Base-by-base conservation (phyloP, 2,329 filamentous ascomycete genomes). In the Scytalidium lignicola region DNA sequence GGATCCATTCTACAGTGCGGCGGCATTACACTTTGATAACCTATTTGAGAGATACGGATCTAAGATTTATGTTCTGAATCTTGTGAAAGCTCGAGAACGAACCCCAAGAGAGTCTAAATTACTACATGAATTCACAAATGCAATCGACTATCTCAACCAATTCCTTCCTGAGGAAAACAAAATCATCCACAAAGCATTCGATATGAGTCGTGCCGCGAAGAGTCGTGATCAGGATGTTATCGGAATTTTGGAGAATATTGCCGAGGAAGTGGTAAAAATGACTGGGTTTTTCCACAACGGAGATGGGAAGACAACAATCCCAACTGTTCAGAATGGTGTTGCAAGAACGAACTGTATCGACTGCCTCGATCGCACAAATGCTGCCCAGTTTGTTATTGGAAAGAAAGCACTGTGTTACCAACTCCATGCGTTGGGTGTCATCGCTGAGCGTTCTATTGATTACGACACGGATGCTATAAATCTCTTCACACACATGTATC, bases 271-370 rank as follows among this genome's bases (percentile, higher is more conserved):
- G 1, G 76, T 99, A 41, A 80, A 79, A 1, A 85, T 83, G 20
- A 99, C 92, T 0, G 89, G 91, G 1, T 96, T 99, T 70, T 99
- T 99, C 66, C 90, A 90, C 51, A 97, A 97, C 58, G 93, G 91
- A 6, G 85, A 91, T 54, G 79, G 82, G 28, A 75, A 76, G 2
- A 81, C 82, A 37, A 79, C 79, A 18, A 75, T 80, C 3, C 75
- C 86, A 3, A 79, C 76, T 26, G 81, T 93, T 1, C 93, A 99
- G 65, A 96, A 96, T 56, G 93, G 93, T 9, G 81, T 99, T 39
- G 92, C 90, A 9, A 82, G 93, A 50, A 99, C 93, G 1, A 99
- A 99, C 63, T 99, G 93, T 66, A 97, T 99, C 59, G 93, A 99
- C 67, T 99, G 93, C 62, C 77, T 99, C 1, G 93, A 99, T 67